phyloP scores from a whole-genome alignment of 108 stramenopile genomes.

The Nitzschia putrida region DNA sequence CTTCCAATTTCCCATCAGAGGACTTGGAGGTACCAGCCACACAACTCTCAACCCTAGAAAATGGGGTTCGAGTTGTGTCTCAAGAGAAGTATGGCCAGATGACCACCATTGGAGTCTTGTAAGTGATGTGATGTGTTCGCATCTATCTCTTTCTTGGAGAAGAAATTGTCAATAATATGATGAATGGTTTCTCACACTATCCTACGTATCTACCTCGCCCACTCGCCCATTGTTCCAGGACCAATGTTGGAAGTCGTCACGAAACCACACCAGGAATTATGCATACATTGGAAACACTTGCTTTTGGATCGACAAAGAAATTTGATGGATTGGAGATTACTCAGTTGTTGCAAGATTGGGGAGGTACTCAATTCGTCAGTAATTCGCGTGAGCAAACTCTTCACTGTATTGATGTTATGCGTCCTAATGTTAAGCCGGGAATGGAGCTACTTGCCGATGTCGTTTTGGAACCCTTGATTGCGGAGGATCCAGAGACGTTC shows the following conservation, averaged over 20 bases:
- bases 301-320: constrained; percentile 75
- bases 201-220: background rate
- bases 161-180: no score
- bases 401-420: constrained; percentile 90
- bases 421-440: constrained; percentile 83
- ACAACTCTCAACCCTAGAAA: constrained; percentile 70
- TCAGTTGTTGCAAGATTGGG: constrained; percentile 61
- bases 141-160: no score
- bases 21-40: constrained; percentile 65
- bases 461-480: constrained; percentile 62
- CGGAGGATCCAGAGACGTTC: constrained; percentile 49
- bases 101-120: constrained; percentile 70
- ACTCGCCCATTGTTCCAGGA: background rate
- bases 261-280: constrained; percentile 72
- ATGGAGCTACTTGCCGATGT: constrained; percentile 78
- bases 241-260: constrained; percentile 77
- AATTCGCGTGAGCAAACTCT: constrained; percentile 88
- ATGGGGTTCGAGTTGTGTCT: constrained; percentile 88
- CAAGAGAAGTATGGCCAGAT: constrained; percentile 84
- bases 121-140: background rate
- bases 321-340: constrained; percentile 52
- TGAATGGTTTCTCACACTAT: no score
- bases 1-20: constrained; percentile 52
- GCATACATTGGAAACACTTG: constrained; percentile 91
- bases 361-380: constrained; percentile 79